phyloP scores from a whole-genome alignment of 1,139 yeast species.

The Pneumocystis wakefieldiae region DNA sequence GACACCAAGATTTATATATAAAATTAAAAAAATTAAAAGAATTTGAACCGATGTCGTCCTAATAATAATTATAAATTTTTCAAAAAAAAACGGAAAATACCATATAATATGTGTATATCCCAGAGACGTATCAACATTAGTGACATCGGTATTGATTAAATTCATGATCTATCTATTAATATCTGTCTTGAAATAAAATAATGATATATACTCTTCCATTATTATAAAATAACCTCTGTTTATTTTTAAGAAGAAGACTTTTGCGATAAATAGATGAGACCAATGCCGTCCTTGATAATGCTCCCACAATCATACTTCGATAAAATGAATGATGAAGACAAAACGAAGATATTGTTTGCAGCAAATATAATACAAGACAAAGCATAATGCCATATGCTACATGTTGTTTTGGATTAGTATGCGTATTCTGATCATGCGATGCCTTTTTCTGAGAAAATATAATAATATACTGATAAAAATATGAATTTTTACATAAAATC shows the following conservation, averaged over 20 bases:
- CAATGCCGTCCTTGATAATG: slow-evolving; percentile 49
- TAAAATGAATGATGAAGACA: slow-evolving; percentile 49
- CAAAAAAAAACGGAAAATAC: not conserved
- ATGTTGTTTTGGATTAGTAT: slow-evolving; percentile 11
- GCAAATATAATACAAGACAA: slow-evolving; percentile 38
- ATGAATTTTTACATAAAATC: not conserved
- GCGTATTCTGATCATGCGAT: not conserved
- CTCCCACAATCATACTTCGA: slow-evolving; percentile 48
- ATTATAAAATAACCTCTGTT: slow-evolving; percentile 45
- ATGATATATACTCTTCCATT: slow-evolving; percentile 45
- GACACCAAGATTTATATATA: slow-evolving; percentile 57
- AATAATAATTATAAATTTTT: not conserved
- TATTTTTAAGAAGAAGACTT: slow-evolving; percentile 45
- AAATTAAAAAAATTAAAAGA: slow-evolving; percentile 46
- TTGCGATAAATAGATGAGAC: slow-evolving; percentile 54
- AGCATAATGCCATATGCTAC: slow-evolving; percentile 45
- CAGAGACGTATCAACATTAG: slow-evolving; percentile 39
- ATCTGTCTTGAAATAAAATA: slow-evolving; percentile 61
- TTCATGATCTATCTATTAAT: slow-evolving; percentile 44
- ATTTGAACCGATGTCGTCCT: slow-evolving; percentile 48
- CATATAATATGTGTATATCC: slow-evolving; percentile 54
- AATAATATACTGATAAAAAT: slow-evolving; percentile 10
- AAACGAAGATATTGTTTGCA: slow-evolving; percentile 38
- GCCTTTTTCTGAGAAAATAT: not conserved
- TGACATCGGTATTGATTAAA: not conserved